phyloP scores from a whole-genome alignment of 176 grass and related monocot species.

The Zoysia pacifica region DNA sequence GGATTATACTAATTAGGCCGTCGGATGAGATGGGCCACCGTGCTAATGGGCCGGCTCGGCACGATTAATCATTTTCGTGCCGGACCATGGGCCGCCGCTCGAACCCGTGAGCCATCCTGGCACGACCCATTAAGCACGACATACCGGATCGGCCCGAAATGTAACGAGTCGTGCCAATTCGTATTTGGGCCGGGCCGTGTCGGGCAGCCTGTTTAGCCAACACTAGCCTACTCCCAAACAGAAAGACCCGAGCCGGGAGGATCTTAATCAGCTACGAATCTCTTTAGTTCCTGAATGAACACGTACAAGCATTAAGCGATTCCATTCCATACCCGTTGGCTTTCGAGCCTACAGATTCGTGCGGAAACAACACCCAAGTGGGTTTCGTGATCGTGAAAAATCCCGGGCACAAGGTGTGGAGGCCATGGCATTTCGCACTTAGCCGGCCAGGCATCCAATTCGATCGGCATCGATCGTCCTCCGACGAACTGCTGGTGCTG shows the following conservation, averaged over 20 bases:
- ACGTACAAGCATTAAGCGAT: not conserved
- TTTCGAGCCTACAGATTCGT: not conserved
- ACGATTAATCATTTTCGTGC: too few species aligned
- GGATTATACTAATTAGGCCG: too few species aligned
- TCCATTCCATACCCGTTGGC: slow-evolving; percentile 5
- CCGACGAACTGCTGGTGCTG: not conserved
- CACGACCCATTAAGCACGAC: too few species aligned
- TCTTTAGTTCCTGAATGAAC: not conserved
- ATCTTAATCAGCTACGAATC: not conserved
- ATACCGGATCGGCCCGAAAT: too few species aligned
- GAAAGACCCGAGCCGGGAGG: not conserved
- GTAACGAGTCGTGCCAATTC: too few species aligned
- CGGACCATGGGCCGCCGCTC: too few species aligned
- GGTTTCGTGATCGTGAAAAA: not conserved
- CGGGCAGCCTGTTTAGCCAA: too few species aligned
- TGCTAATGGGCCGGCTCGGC: too few species aligned
- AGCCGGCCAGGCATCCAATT: slow-evolving; percentile 23
- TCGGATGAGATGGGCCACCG: too few species aligned
- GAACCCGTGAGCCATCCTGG: too few species aligned
- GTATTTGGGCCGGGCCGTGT: too few species aligned
- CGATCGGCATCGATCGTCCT: not conserved
- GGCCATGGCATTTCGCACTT: not conserved
- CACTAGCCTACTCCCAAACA: not conserved
- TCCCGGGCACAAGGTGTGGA: not conserved
- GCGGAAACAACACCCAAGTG: not conserved